Percentiles rank a stretch among this genome's conserved stretches.
Conservation (phyloP, 1,284 basidiomycete genomes). For the Schizophyllum commune region DNA sequence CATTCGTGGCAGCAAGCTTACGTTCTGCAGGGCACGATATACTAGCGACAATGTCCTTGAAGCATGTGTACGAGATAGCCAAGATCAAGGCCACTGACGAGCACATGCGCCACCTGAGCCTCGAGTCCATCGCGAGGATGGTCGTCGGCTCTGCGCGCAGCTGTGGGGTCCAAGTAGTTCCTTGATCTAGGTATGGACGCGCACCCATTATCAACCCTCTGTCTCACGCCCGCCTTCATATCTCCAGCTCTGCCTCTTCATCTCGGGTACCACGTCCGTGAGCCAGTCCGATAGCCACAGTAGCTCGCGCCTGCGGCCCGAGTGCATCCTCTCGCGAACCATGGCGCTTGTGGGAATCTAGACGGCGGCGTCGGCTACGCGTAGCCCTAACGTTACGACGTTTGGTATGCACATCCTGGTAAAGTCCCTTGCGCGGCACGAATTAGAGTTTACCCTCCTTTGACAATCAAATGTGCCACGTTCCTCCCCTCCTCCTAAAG, state of each 20-base stretch:
- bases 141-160: conserved; percentile 81
- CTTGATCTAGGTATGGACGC: conserved; percentile 36
- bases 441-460: background rate
- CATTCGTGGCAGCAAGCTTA: background rate
- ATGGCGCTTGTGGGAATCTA: background rate
- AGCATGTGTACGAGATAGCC: conserved; percentile 98
- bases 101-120: conserved; percentile 74
- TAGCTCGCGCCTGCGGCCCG: no score
- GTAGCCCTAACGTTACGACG: background rate
- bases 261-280: conserved; percentile 1
- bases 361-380: background rate
- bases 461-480: background rate
- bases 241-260: conserved; percentile 1
- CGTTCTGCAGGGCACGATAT: conserved; percentile 49
- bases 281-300: background rate
- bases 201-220: background rate
- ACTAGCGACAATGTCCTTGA: conserved; percentile 82
- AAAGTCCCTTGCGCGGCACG: background rate
- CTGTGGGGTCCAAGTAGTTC: conserved; percentile 82
- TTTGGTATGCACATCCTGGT: background rate
- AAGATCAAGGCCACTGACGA: conserved; percentile 93
- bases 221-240: background rate
- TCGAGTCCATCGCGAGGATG: conserved; percentile 84
- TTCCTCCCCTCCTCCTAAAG: background rate
- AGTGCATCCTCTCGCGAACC: background rate